Percentiles rank a stretch among this genome's conserved stretches.
These are phyloP conservation scores for Fusarium incarnatum DNA, from an alignment of 2,329 filamentous ascomycete species.

Conservation along the genomic window DNA sequence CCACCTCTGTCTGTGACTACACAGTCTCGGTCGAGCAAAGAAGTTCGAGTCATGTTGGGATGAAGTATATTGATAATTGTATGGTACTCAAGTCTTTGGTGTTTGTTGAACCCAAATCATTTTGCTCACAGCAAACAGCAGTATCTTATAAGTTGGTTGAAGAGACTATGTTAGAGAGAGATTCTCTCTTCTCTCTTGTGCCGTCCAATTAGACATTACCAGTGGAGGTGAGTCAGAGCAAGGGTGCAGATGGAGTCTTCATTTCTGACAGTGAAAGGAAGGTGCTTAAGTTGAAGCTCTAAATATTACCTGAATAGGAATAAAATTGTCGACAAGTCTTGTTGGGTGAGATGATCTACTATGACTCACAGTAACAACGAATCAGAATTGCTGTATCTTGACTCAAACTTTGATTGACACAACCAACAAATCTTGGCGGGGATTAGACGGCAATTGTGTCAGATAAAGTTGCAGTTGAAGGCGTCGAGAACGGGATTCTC, in stretches of 20 bases:
- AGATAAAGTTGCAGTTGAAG: background rate
- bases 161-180: too few relatives aligned
- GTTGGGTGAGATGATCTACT: too few relatives aligned
- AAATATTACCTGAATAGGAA: background rate
- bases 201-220: background rate
- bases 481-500: background rate
- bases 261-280: constrained; percentile 1
- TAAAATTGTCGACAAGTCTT: background rate
- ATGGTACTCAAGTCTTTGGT: background rate
- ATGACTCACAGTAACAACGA: background rate
- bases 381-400: background rate
- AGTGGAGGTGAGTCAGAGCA: constrained; percentile 4
- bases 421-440: background rate
- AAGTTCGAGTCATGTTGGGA: constrained; percentile 27
- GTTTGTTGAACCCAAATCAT: background rate
- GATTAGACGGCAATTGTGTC: background rate
- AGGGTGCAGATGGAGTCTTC: background rate
- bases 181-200: background rate
- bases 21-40: constrained; percentile 41
- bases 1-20: constrained; percentile 54
- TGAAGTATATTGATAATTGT: background rate
- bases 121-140: background rate
- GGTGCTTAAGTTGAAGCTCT: background rate
- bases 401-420: background rate
- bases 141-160: background rate